These are phyloP conservation scores for Saxophila tyrrhenica DNA, from an alignment of 495 filamentous ascomycete species.

Conservation along the genomic window DNA sequence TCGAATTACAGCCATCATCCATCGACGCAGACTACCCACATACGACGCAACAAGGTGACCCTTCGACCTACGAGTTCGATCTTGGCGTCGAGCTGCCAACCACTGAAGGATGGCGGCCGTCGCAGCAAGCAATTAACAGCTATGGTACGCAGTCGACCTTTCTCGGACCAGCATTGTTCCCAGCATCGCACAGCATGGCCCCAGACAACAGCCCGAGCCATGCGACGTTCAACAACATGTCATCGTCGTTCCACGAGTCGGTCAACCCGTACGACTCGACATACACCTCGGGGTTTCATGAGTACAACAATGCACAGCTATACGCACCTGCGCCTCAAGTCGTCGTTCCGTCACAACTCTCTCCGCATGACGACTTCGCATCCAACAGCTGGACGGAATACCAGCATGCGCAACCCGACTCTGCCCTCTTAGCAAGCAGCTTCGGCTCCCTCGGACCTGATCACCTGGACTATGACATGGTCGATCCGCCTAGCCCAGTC, in stretches of 20 bases:
- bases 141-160: neutral
- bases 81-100: neutral
- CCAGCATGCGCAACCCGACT: neutral
- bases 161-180: neutral
- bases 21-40: neutral
- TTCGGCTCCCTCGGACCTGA: neutral
- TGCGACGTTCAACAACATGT: neutral
- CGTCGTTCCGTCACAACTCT: slow-evolving; percentile 12
- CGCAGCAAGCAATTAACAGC: neutral
- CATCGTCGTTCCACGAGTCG: neutral
- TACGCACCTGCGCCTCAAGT: neutral
- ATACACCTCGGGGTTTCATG: neutral
- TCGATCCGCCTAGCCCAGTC: neutral
- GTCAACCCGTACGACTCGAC: neutral
- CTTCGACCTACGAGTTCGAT: neutral
- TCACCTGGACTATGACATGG: neutral
- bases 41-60: neutral
- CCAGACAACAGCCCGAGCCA: neutral
- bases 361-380: neutral
- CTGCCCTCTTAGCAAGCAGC: neutral
- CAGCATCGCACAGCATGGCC: neutral
- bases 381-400: neutral
- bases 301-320: neutral
- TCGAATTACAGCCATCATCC: neutral
- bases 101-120: neutral